A percentile compares a stretch with the other conserved stretches of the same genome.
Evolutionary conservation across 441 rosid genomes (phyloP).

Genomic region (Biscutella laevigata): DNA sequence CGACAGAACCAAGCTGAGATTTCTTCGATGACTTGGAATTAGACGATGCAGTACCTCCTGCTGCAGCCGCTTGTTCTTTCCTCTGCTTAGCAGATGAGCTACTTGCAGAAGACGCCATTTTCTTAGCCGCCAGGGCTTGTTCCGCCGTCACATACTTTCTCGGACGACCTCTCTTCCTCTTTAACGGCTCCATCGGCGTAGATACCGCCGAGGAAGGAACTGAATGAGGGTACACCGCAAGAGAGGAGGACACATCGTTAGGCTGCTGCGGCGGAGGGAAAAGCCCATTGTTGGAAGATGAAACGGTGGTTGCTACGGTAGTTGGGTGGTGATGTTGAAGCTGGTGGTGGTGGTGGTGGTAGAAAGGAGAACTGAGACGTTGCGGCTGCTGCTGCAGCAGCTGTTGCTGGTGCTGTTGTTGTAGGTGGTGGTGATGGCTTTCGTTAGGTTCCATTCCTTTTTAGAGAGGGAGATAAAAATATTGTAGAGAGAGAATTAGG

Average conservation of each 20-base stretch:
- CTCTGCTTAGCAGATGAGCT: slow-evolving; percentile 33
- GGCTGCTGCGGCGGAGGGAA: slow-evolving; percentile 31
- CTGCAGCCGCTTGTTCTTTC: slow-evolving; percentile 30
- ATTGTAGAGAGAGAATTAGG: slow-evolving; percentile 25
- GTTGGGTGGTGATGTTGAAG: slow-evolving; percentile 29
- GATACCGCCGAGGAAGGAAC: slow-evolving; percentile 50
- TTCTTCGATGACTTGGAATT: slow-evolving; percentile 39
- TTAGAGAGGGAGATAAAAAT: slow-evolving; percentile 5
- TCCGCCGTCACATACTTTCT: slow-evolving; percentile 83
- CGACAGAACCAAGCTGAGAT: slow-evolving; percentile 43
- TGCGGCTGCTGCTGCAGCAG: slow-evolving; percentile 11
- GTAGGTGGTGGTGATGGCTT: slow-evolving; percentile 23
- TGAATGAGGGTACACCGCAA: slow-evolving; percentile 46
- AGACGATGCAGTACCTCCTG: slow-evolving; percentile 30
- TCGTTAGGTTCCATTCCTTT: slow-evolving; percentile 32
- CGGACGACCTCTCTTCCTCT: slow-evolving; percentile 75
- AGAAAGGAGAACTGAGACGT: slow-evolving; percentile 26
- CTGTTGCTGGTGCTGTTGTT: neutral
- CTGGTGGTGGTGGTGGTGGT: slow-evolving; percentile 7
- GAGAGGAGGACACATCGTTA: slow-evolving; percentile 19
- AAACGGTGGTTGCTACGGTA: slow-evolving; percentile 29
- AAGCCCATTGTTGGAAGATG: slow-evolving; percentile 27
- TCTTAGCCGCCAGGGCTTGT: slow-evolving; percentile 76
- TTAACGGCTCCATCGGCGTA: slow-evolving; percentile 38
- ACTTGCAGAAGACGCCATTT: slow-evolving; percentile 46